Percentiles rank a stretch among this genome's conserved stretches.
These are phyloP conservation scores for Coemansia sp. DNA, from an alignment of 192 early-diverging fungal species.

Conservation along the genomic window DNA sequence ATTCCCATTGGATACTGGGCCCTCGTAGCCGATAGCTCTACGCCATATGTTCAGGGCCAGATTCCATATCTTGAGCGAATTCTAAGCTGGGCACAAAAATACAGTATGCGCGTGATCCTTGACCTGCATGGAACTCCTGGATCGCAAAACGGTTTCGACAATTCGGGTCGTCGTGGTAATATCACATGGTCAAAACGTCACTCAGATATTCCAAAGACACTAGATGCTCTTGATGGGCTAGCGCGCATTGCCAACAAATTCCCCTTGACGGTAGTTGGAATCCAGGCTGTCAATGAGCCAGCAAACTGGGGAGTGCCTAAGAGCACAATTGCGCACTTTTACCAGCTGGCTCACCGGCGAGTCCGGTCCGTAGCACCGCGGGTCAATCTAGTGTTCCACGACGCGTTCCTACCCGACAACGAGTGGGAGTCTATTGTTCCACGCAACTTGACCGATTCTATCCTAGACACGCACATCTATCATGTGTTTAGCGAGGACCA, in stretches of 20 bases:
- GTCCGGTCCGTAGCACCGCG: conserved; percentile 38
- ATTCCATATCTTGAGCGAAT: conserved; percentile 56
- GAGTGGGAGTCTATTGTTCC: conserved; percentile 43
- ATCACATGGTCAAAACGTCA: conserved; percentile 39
- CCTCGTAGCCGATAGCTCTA: conserved; percentile 44
- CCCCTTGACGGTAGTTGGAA: conserved; percentile 21
- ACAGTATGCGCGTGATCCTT: conserved; percentile 63
- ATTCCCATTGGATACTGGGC: conserved; percentile 76
- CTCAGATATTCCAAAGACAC: conserved; percentile 25
- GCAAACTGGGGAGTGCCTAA: conserved; percentile 52
- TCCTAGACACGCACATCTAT: conserved; percentile 54
- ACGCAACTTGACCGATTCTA: conserved; percentile 24
- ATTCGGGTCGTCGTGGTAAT: conserved; percentile 44
- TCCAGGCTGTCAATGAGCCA: conserved; percentile 53
- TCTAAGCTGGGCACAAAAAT: conserved; percentile 62
- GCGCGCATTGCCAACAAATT: conserved; percentile 35
- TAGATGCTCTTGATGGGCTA: conserved; percentile 29
- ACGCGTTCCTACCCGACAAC: conserved; percentile 42
- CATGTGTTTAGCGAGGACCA: conserved; percentile 45
- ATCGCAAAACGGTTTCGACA: conserved; percentile 68
- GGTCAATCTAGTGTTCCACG: conserved; percentile 34
- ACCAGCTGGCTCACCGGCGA: conserved; percentile 26
- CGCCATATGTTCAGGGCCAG: conserved; percentile 63
- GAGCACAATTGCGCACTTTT: conserved; percentile 31
- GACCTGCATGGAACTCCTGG: conserved; percentile 72